Percentiles rank a stretch among this genome's conserved stretches.
Evolutionary conservation across 1,284 basidiomycete genomes (phyloP).

Genomic region (Tetrapyrgos nigripes): DNA sequence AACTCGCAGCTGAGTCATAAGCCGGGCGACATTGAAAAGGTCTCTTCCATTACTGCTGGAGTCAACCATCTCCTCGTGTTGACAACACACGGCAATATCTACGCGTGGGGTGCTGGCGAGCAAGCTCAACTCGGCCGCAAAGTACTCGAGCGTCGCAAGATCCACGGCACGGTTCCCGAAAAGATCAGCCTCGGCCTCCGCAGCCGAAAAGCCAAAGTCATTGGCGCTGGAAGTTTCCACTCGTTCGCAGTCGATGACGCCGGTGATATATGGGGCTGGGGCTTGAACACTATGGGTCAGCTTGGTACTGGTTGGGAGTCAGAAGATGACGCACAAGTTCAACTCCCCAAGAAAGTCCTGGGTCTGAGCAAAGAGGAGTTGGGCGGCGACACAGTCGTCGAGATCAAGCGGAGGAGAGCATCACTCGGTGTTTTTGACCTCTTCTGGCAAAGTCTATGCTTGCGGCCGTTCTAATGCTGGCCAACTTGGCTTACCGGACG

Average conservation of each 20-base stretch:
- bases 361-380: slow-evolving; percentile 73
- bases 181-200: slow-evolving; percentile 77
- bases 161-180: slow-evolving; percentile 84
- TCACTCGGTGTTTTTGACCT: slow-evolving; percentile 88
- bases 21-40: slow-evolving; percentile 76
- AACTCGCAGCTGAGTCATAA: slow-evolving; percentile 56
- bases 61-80: slow-evolving; percentile 89
- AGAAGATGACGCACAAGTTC: slow-evolving; percentile 61
- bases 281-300: slow-evolving; percentile 76
- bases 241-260: slow-evolving; percentile 89
- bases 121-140: slow-evolving; percentile 88
- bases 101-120: slow-evolving; percentile 88
- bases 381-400: slow-evolving; percentile 70
- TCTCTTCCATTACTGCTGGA: slow-evolving; percentile 80
- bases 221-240: slow-evolving; percentile 86
- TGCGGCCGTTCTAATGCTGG: slow-evolving; percentile 82
- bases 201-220: slow-evolving; percentile 70
- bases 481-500: slow-evolving; percentile 77
- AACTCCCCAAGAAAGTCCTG: slow-evolving; percentile 72
- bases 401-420: slow-evolving; percentile 83
- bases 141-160: slow-evolving; percentile 84
- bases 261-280: slow-evolving; percentile 91
- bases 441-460: slow-evolving; percentile 84
- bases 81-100: slow-evolving; percentile 85
- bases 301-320: slow-evolving; percentile 50